phyloP scores from a whole-genome alignment of 768 basidiomycete genomes.

The Phylloporus arenicola region DNA sequence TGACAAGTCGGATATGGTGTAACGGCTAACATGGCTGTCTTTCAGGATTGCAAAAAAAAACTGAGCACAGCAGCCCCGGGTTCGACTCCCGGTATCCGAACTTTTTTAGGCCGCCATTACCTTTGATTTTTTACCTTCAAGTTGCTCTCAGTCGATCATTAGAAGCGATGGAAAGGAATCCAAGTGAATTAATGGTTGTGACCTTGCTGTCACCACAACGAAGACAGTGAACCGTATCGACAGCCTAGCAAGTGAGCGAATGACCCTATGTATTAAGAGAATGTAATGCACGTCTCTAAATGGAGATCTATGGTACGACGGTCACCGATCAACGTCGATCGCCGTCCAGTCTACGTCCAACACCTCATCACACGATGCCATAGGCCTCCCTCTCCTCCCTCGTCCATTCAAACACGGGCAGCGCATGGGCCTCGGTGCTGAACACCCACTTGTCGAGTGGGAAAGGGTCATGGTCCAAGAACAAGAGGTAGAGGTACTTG shows the following conservation, averaged over 20 bases:
- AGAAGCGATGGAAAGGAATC: no score
- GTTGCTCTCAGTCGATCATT: no score
- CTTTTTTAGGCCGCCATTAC: constrained; percentile 5
- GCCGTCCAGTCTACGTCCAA: background rate
- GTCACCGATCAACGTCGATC: background rate
- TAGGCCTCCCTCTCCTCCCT: constrained; percentile 45
- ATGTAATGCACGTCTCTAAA: background rate
- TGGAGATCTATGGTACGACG: background rate
- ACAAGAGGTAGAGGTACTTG: constrained; percentile 71
- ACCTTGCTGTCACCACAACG: background rate
- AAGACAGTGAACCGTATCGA: background rate
- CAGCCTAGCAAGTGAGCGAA: background rate
- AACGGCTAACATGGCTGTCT: constrained; percentile 35
- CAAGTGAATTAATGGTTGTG: background rate
- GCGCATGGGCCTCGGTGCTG: constrained; percentile 69
- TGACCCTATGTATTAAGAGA: background rate
- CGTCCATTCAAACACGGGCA: constrained; percentile 70
- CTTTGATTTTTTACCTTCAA: background rate
- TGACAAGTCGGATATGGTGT: constrained; percentile 30
- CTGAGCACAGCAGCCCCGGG: constrained; percentile 32
- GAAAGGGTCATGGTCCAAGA: constrained; percentile 55
- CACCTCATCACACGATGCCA: constrained; percentile 12
- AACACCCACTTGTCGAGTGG: constrained; percentile 54
- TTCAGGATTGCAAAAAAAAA: constrained; percentile 11
- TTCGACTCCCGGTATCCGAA: constrained; percentile 35